Percentiles rank a stretch among this genome's conserved stretches.
These are phyloP conservation scores for Globisporangium megalacanthum DNA, from an alignment of 352 stramenopile species.

Conservation along the genomic window DNA sequence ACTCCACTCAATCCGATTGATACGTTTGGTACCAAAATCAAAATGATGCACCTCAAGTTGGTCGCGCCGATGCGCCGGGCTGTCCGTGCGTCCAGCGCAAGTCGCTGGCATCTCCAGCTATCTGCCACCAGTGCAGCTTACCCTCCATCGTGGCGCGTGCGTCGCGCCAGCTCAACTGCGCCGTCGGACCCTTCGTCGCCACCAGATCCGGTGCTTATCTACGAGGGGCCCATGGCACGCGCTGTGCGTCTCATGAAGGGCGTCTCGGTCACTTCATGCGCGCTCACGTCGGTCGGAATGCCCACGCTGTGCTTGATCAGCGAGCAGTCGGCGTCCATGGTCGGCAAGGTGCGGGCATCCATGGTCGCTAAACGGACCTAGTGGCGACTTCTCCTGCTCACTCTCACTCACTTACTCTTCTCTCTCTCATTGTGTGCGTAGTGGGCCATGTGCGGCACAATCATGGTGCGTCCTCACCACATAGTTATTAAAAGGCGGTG, in stretches of 20 bases:
- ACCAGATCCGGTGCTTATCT: constrained; percentile 33
- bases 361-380: not conserved
- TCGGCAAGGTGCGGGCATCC: constrained; percentile 47
- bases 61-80: no score
- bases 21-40: no score
- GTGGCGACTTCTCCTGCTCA: not conserved
- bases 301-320: constrained; percentile 68
- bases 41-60: no score
- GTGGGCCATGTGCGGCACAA: constrained; percentile 87
- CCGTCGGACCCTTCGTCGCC: not conserved
- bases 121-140: no score
- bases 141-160: not conserved
- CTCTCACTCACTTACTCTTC: no score
- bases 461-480: constrained; percentile 45
- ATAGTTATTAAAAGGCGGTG: not conserved
- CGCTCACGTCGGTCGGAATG: constrained; percentile 78
- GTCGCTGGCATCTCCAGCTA: no score
- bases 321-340: constrained; percentile 58
- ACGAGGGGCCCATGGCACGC: constrained; percentile 63
- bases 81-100: no score
- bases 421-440: not conserved
- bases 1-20: no score
- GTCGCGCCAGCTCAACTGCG: not conserved
- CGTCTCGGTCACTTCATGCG: constrained; percentile 80
- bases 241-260: constrained; percentile 83